phyloP scores from a whole-genome alignment of 768 basidiomycete species.

The Russula virescens region DNA sequence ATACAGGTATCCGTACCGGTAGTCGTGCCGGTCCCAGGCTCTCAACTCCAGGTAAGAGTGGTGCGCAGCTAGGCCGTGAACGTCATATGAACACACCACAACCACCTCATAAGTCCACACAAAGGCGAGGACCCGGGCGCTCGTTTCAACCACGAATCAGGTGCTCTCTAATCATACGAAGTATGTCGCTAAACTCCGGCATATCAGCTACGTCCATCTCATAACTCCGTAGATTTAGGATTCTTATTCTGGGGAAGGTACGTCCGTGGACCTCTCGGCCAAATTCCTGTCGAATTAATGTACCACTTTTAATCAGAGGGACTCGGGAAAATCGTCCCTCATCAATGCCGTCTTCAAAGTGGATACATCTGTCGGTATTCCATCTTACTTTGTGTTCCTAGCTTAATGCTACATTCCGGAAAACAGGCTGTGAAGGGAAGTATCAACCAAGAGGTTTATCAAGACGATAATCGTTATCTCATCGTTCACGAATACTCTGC shows the following conservation, averaged over 20 bases:
- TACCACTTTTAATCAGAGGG: background rate
- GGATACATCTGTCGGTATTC: background rate
- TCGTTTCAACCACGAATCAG: background rate
- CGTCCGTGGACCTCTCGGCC: background rate
- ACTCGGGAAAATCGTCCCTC: background rate
- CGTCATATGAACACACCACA: no score
- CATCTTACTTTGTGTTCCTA: background rate
- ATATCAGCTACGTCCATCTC: background rate
- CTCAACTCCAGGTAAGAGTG: background rate
- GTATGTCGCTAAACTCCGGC: background rate
- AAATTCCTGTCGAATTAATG: background rate
- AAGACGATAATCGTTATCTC: background rate
- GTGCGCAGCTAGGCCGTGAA: background rate
- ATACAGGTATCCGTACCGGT: no score
- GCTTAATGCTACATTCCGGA: background rate
- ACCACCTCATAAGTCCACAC: background rate
- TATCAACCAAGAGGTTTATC: background rate
- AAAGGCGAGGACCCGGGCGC: background rate
- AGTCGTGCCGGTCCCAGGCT: background rate
- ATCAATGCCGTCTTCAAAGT: background rate
- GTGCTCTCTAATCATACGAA: background rate
- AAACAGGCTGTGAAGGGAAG: background rate
- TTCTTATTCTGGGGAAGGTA: constrained; percentile 1
- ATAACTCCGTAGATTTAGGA: background rate
- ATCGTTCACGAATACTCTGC: background rate